phyloP scores from a whole-genome alignment of 768 basidiomycete species.

The Amanita rubescens region DNA sequence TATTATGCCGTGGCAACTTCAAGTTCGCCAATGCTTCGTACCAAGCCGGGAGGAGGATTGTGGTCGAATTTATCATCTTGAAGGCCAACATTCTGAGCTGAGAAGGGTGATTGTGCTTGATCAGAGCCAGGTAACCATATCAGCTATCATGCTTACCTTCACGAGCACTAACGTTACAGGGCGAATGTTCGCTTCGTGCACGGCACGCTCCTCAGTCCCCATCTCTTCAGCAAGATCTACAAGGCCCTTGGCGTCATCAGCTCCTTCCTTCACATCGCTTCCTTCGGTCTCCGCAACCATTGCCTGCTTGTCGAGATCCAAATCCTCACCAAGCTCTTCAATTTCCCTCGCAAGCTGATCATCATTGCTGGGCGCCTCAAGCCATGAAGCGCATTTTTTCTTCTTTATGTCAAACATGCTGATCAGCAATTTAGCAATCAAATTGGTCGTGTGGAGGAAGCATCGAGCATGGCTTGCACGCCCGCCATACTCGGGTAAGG shows the following conservation, averaged over 20 bases:
- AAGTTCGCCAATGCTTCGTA: background rate
- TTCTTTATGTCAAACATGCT: conserved; percentile 7
- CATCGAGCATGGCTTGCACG: conserved; percentile 21
- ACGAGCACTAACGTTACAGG: conserved; percentile 2
- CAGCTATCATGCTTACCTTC: background rate
- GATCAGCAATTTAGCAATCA: conserved; percentile 5
- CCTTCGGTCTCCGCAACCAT: background rate
- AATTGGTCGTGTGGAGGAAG: conserved; percentile 18
- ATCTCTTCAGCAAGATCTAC: background rate
- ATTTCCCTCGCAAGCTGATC: background rate
- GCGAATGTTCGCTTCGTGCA: background rate
- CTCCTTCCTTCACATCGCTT: background rate
- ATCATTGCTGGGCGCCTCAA: conserved; percentile 9
- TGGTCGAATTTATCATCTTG: background rate
- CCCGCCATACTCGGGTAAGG: conserved; percentile 15
- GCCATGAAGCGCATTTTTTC: background rate
- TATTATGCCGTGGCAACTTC: background rate
- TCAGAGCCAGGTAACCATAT: background rate
- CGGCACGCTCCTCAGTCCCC: background rate
- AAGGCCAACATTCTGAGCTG: background rate
- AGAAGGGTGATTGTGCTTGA: background rate
- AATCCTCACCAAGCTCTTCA: too few species aligned
- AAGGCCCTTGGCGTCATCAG: background rate
- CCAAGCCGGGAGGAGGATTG: background rate
- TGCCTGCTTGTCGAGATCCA: background rate